Evolutionary conservation across 1,139 yeast species (phyloP).

Genomic region (Petasospora fabianii): DNA sequence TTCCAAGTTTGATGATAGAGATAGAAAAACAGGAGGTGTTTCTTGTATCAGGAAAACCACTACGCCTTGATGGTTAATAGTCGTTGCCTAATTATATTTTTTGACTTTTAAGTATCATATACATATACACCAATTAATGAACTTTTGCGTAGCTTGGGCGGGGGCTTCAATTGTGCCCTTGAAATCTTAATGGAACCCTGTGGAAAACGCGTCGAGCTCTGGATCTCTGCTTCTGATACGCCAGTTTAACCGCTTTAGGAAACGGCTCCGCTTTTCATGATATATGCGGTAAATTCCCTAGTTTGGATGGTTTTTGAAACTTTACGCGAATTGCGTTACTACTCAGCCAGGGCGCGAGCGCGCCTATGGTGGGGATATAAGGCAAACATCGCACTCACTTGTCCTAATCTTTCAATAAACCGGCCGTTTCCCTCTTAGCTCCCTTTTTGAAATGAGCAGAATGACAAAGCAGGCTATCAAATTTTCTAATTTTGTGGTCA

Average conservation of each 20-base stretch:
- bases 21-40: not conserved
- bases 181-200: too few species aligned
- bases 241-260: constrained; percentile 4
- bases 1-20: not conserved
- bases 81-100: not conserved
- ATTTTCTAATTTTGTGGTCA: constrained; percentile 56
- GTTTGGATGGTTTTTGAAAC: not conserved
- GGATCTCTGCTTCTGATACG: constrained; percentile 3
- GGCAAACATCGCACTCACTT: not conserved
- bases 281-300: not conserved
- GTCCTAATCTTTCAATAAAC: too few species aligned
- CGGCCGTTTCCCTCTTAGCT: too few species aligned
- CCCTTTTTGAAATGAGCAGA: constrained; percentile 8
- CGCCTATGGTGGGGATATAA: not conserved
- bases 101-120: not conserved
- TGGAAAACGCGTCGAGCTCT: not conserved
- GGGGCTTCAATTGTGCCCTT: too few species aligned
- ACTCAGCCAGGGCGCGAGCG: not conserved
- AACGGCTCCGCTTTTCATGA: not conserved
- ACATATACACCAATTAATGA: not conserved
- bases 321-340: not conserved
- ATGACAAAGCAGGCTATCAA: constrained; percentile 27
- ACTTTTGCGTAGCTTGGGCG: too few species aligned
- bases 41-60: not conserved
- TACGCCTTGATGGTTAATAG: not conserved